Evolutionary conservation across 192 early-diverging fungal genomes (phyloP), one percentile per base, ranked within the genome.

Genomic region (Backusella tuberculispora): DNA sequence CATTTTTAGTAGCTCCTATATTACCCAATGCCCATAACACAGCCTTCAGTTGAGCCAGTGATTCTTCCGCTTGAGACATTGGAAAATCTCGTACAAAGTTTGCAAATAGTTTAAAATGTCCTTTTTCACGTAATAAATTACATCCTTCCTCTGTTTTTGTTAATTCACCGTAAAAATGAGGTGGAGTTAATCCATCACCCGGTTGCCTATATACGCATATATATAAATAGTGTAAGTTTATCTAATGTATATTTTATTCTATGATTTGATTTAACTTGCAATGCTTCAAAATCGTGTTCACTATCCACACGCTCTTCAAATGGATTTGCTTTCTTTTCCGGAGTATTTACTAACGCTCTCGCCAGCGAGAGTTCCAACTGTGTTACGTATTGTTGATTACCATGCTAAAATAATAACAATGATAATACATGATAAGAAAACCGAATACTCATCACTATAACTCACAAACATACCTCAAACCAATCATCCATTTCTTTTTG

Each of bases 151-250:
- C 80, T 9, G 95, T 95, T 69, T 92, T 89, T 8, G 92, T 85
- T 40, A 96, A 77, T 73, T 94, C 88, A 8, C 93, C 92, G 73
- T 93, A 94, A 74, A 96, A 94, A 77, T 96, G 95, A 13, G 91
- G 84, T 5, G 88, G 89, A 3, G 85, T 79, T 45, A 71, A 72
- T 19, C 82, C 84, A 41, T 83, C 80, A 24, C 81, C 77, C 4
- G 80, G 76, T 66, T 79, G 79, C 38, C 81, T 85, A 66, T 40
- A 34, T 34, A 34, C 29, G 53, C 2, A 41, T 1, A 64, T 64
- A 19, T 5, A 21, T 42, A 13, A 8, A 47, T 17, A 3, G 17
- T 47, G 17, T 14, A 45, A 73, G 24, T 42, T 34, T 13, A 63
- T 24, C 19, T 19, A 21, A 41, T 15, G 6, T n/a, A 34, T 34